Percentiles rank a stretch among this genome's conserved stretches.
Conservation (phyloP, 176 grass and related monocot genomes). For the Musa beccarii region DNA sequence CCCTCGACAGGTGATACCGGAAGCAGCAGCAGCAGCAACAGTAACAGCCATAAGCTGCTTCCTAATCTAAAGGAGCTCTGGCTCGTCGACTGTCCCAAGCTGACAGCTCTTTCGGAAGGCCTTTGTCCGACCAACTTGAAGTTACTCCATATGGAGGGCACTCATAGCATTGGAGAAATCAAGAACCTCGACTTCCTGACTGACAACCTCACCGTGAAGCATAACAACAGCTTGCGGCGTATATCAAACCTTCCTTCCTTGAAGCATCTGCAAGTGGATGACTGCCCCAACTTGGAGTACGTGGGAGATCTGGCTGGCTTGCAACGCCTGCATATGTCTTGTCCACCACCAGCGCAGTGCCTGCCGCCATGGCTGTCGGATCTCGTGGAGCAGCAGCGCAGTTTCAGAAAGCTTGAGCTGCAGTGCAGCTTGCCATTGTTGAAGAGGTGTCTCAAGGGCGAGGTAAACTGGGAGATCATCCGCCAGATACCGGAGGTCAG, state of each 20-base stretch:
- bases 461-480: neutral
- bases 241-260: slow-evolving; percentile 42
- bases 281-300: slow-evolving; percentile 61
- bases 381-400: neutral
- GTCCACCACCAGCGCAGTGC: slow-evolving; percentile 30
- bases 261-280: slow-evolving; percentile 30
- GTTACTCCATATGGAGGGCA: too few relatives aligned
- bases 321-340: slow-evolving; percentile 41
- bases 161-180: too few relatives aligned
- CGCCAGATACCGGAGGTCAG: neutral
- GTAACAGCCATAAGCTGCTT: slow-evolving; percentile 13
- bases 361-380: neutral
- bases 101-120: slow-evolving; percentile 63
- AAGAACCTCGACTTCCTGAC: slow-evolving; percentile 24
- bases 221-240: slow-evolving; percentile 44
- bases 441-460: neutral
- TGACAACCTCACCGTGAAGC: slow-evolving; percentile 42
- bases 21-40: too few relatives aligned
- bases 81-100: slow-evolving; percentile 54
- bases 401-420: neutral
- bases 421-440: neutral
- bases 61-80: slow-evolving; percentile 58
- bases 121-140: slow-evolving; percentile 28
- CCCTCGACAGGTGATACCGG: too few relatives aligned
- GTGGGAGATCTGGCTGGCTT: slow-evolving; percentile 42